These are phyloP conservation scores for Musa beccarii DNA, from an alignment of 176 grass and related monocot genomes.

Conservation along the genomic window DNA sequence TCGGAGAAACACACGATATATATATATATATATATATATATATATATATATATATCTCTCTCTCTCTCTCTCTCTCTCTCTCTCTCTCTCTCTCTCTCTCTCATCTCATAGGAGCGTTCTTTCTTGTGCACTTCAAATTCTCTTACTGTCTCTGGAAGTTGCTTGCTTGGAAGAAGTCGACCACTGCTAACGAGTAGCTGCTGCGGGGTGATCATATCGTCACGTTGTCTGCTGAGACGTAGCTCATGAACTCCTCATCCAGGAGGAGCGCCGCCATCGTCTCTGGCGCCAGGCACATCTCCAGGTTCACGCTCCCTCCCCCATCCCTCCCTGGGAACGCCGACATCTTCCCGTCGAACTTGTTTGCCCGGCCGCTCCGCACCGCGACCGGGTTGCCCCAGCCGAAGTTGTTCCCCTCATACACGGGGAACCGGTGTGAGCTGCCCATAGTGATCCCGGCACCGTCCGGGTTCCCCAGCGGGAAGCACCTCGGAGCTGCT, in stretches of 20 bases:
- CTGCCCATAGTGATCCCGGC: constrained; percentile 71
- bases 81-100: too few relatives aligned
- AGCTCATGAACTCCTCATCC: constrained; percentile 77
- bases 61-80: too few relatives aligned
- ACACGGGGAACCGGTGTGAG: constrained; percentile 85
- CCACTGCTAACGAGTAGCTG: too few relatives aligned
- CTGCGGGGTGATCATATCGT: too few relatives aligned
- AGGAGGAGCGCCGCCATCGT: constrained; percentile 32
- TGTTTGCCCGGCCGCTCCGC: constrained; percentile 50
- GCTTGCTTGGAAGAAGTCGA: too few relatives aligned
- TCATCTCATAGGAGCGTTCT: too few relatives aligned
- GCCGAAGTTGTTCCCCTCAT: constrained; percentile 78
- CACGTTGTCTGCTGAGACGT: constrained; percentile 16
- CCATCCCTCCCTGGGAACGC: constrained; percentile 33
- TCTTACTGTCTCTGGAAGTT: too few relatives aligned
- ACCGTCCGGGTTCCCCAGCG: constrained; percentile 15
- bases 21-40: too few relatives aligned
- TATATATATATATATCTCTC: too few relatives aligned
- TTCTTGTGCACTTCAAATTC: too few relatives aligned
- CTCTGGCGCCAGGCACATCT: constrained; percentile 64
- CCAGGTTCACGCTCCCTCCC: constrained; percentile 62
- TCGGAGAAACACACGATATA: too few relatives aligned
- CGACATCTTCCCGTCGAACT: too few relatives aligned
- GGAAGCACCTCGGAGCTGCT: constrained; percentile 61
- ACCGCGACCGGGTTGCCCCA: constrained; percentile 68